Base-by-base conservation (phyloP, 306 rosid genomes). In the Quercus cerris region DNA sequence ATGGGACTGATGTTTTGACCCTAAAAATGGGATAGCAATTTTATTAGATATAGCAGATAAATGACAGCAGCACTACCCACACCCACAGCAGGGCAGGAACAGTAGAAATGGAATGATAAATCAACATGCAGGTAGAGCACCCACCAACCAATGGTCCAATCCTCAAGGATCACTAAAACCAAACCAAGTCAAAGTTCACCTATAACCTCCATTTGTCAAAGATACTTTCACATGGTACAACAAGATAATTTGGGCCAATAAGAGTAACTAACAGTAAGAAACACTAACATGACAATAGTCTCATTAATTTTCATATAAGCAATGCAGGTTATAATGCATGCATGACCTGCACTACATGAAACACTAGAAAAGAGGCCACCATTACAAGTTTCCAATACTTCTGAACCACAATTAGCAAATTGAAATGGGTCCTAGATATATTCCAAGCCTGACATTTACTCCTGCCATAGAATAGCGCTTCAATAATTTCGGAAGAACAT, bases 1-100 rank as follows among this genome's bases (percentile, higher is more conserved):
- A 83, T 95, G 99, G 79, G 99, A 93, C 73, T 73, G 93, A 73
- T 91, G 99, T 77, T 89, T 93, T 38, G 94, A 8, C 44, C 97
- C 99, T 95, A 85, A 71, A 84, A 55, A 41, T 75, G 61, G 54
- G 83, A 76, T 70, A 70, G 14, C 82, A 63, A 59, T 22, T 41
- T 71, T 56, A 62, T 76, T 10, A 80, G 38, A 78, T 62, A 56
- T 27, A 74, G 81, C 38, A 52, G 61, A 30, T 73, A 73, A 76
- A 75, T 30, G 56, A 44, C 75, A 46, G 19, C 51, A 66, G 27
- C 1, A 31, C 31, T 20, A 30, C 17, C 6, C 41, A 30, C 31
- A 2, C 49, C 8, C 10, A 38, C 28, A n/a, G 56, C 17, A 25
- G 17, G 20, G 30, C 11, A 41, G 46, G 46, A 41, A 41, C 46